Percentiles rank a stretch among this genome's conserved stretches.
phyloP scores from a whole-genome alignment of 805 yeast species.

The Candida lessepsii region DNA sequence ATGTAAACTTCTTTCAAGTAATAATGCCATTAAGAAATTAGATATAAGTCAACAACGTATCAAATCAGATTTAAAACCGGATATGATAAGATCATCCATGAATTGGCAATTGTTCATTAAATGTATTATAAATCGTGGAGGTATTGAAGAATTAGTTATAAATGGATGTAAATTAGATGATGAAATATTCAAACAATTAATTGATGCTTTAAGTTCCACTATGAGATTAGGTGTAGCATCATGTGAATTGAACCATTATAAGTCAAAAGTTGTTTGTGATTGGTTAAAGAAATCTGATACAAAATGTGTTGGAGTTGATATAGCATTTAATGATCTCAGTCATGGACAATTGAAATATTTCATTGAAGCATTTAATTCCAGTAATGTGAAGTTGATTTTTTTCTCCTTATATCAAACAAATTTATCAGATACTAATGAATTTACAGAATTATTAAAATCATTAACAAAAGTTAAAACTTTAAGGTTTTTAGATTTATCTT shows the following conservation, averaged over 20 bases:
- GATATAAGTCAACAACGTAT: slow-evolving; percentile 59
- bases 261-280: slow-evolving; percentile 41
- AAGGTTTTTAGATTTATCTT: slow-evolving; percentile 53
- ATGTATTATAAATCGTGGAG: slow-evolving; percentile 44
- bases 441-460: slow-evolving; percentile 33
- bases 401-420: slow-evolving; percentile 54
- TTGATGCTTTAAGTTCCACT: slow-evolving; percentile 45
- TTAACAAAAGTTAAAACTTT: slow-evolving; percentile 40
- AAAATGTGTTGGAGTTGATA: slow-evolving; percentile 54
- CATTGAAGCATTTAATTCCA: slow-evolving; percentile 37
- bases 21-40: slow-evolving; percentile 45
- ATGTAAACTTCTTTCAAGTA: slow-evolving; percentile 47
- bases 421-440: slow-evolving; percentile 41
- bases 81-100: slow-evolving; percentile 44
- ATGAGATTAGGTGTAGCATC: slow-evolving; percentile 55
- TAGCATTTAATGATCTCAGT: slow-evolving; percentile 53
- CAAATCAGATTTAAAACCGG: slow-evolving; percentile 43
- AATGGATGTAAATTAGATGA: slow-evolving; percentile 54
- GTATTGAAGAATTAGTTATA: slow-evolving; percentile 56
- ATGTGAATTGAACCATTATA: slow-evolving; percentile 43
- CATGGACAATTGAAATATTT: slow-evolving; percentile 47
- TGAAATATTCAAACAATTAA: slow-evolving; percentile 38
- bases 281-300: slow-evolving; percentile 47
- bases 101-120: slow-evolving; percentile 52
- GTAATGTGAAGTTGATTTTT: slow-evolving; percentile 41